A percentile compares a stretch with the other conserved stretches of the same genome.
phyloP scores from a whole-genome alignment of 306 rosid species.

The Sindora glabra region DNA sequence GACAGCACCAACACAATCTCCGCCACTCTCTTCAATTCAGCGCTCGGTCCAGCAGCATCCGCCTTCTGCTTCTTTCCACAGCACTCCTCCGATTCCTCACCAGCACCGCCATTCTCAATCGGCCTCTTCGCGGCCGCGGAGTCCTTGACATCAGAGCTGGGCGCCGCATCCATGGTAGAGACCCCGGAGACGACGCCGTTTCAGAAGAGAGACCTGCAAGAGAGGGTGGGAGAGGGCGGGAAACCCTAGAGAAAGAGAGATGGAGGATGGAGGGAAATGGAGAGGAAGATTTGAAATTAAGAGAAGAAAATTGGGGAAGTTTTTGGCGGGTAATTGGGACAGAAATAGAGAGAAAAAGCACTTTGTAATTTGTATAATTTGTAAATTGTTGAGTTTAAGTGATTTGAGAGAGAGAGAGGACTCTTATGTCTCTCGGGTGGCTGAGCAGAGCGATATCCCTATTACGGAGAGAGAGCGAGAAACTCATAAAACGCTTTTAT shows the following conservation, averaged over 20 bases:
- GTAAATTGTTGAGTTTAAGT: not conserved
- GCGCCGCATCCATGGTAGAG: constrained; percentile 24
- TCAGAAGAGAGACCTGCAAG: not conserved
- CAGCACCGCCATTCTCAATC: constrained; percentile 36
- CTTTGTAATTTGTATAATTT: not conserved
- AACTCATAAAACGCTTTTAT: no score
- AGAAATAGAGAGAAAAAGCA: not conserved
- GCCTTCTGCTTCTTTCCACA: constrained; percentile 48
- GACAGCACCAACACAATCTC: constrained; percentile 83
- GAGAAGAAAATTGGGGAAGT: not conserved
- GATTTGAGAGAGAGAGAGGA: not conserved
- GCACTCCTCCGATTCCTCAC: constrained; percentile 18
- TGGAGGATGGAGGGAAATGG: not conserved
- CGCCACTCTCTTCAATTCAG: constrained; percentile 67
- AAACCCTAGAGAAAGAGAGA: constrained; percentile 34
- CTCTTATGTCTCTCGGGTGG: no score
- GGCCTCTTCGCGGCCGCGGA: constrained; percentile 25
- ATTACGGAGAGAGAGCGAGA: no score
- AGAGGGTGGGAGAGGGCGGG: not conserved
- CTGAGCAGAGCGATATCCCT: not conserved
- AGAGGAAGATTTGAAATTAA: constrained; percentile 5
- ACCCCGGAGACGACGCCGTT: constrained; percentile 1
- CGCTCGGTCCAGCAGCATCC: constrained; percentile 4
- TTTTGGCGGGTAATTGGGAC: constrained; percentile 24
- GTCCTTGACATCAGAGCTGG: not conserved